A percentile compares a stretch with the other conserved stretches of the same genome.
phyloP scores from a whole-genome alignment of 768 basidiomycete species.

The Atractiella rhizophila region DNA sequence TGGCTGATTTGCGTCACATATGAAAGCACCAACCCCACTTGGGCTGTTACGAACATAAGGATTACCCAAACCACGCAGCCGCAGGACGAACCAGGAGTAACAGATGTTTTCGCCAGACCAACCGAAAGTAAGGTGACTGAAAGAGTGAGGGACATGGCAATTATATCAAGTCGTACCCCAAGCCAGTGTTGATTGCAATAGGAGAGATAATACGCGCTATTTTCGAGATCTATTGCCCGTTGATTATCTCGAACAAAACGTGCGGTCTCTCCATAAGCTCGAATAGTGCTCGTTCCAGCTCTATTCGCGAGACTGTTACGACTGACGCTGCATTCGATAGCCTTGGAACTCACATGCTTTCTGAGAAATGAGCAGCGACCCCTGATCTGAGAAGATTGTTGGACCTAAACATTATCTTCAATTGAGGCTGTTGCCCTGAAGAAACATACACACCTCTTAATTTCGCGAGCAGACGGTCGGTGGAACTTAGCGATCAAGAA shows the following conservation, averaged over 20 bases:
- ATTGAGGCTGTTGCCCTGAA: no score
- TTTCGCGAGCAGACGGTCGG: conserved; percentile 56
- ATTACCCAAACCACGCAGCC: no score
- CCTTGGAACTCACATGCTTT: conserved; percentile 54
- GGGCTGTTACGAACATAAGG: no score
- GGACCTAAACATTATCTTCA: no score
- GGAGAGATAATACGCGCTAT: conserved; percentile 58
- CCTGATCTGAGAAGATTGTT: conserved; percentile 67
- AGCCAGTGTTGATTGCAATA: conserved; percentile 35
- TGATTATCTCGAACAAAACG: conserved; percentile 55
- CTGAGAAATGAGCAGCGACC: conserved; percentile 75
- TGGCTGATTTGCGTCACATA: no score
- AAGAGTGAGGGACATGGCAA: conserved; percentile 45
- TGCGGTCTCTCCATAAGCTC: conserved; percentile 50
- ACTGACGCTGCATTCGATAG: no score
- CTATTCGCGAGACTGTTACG: no score
- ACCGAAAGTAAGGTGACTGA: conserved; percentile 27
- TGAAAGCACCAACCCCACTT: conserved; percentile 39
- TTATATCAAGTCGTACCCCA: conserved; percentile 59
- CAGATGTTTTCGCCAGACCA: neutral
- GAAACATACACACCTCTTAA: no score
- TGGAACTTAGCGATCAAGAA: conserved; percentile 54
- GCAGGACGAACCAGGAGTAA: no score
- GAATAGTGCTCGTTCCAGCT: conserved; percentile 18
- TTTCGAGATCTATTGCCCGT: conserved; percentile 54